phyloP scores from a whole-genome alignment of 495 filamentous ascomycete genomes.

The Aspergillus affinis region DNA sequence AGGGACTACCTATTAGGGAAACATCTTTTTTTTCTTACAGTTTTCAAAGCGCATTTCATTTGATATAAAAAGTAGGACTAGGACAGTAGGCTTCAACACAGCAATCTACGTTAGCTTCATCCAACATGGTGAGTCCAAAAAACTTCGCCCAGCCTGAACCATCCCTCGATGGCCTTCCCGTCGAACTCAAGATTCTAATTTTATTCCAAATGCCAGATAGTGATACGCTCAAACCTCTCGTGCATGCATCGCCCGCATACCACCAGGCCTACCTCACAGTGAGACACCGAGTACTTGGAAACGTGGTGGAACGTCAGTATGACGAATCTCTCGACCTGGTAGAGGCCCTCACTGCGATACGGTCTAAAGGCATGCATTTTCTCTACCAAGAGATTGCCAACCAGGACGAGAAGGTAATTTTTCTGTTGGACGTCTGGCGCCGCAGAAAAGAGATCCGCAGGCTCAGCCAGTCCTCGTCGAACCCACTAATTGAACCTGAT shows the following conservation, averaged over 20 bases:
- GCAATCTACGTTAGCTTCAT: too few relatives aligned
- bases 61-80: too few relatives aligned
- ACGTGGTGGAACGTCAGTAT: constrained; percentile 15
- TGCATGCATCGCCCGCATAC: constrained; percentile 21
- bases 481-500: neutral
- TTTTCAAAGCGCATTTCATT: too few relatives aligned
- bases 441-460: neutral
- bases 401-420: neutral
- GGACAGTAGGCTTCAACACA: too few relatives aligned
- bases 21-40: too few relatives aligned
- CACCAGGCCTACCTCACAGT: constrained; percentile 21
- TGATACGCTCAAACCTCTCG: constrained; percentile 19
- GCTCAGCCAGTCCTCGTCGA: neutral
- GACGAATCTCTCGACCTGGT: neutral
- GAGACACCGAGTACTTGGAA: constrained; percentile 15
- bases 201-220: constrained; percentile 13
- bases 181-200: constrained; percentile 23
- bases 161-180: constrained; percentile 22
- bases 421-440: neutral
- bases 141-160: neutral
- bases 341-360: neutral
- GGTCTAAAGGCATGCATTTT: neutral
- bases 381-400: too few relatives aligned
- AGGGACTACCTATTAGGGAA: too few relatives aligned
- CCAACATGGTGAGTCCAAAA: too few relatives aligned